These are phyloP conservation scores for Mucor plumbeus DNA, from an alignment of 371 early-diverging fungal species.

Conservation along the genomic window DNA sequence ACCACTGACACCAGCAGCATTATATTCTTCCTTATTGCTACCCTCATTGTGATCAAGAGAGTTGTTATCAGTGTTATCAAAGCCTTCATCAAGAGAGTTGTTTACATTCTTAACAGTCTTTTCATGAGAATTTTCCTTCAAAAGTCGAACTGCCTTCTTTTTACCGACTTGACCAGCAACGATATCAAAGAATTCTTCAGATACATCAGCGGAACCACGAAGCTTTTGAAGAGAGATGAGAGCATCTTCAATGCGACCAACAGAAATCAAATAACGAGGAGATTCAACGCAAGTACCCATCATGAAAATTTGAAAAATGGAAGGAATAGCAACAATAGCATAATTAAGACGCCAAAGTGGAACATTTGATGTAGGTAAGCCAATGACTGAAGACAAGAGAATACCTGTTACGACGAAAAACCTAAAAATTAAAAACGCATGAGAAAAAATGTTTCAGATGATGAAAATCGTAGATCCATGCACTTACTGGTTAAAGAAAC, in stretches of 20 bases:
- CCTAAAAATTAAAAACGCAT: conserved; percentile 4
- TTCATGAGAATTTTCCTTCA: conserved; percentile 26
- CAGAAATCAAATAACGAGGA: conserved; percentile 73
- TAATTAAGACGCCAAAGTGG: conserved; percentile 75
- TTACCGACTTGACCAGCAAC: conserved; percentile 23
- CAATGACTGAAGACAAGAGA: conserved; percentile 68
- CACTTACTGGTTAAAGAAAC: conserved; percentile 72
- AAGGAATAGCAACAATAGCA: conserved; percentile 69
- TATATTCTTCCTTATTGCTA: neutral
- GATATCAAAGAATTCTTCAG: conserved; percentile 19
- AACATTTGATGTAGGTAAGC: conserved; percentile 61
- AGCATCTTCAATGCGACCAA: conserved; percentile 62
- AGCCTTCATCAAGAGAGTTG: conserved; percentile 24
- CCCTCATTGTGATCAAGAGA: conserved; percentile 6
- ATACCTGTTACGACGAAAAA: conserved; percentile 77
- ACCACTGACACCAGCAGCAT: neutral
- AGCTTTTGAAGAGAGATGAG: conserved; percentile 57
- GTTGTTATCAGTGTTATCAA: conserved; percentile 15
- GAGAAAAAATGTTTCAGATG: conserved; percentile 2
- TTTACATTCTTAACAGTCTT: conserved; percentile 9
- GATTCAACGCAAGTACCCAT: conserved; percentile 80
- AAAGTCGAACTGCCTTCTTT: conserved; percentile 19
- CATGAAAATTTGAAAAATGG: conserved; percentile 69
- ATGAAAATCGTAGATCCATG: neutral
- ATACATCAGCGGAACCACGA: conserved; percentile 42